Evolutionary conservation across 2,329 filamentous ascomycete species (phyloP).

Genomic region (Epichloe festucae): DNA sequence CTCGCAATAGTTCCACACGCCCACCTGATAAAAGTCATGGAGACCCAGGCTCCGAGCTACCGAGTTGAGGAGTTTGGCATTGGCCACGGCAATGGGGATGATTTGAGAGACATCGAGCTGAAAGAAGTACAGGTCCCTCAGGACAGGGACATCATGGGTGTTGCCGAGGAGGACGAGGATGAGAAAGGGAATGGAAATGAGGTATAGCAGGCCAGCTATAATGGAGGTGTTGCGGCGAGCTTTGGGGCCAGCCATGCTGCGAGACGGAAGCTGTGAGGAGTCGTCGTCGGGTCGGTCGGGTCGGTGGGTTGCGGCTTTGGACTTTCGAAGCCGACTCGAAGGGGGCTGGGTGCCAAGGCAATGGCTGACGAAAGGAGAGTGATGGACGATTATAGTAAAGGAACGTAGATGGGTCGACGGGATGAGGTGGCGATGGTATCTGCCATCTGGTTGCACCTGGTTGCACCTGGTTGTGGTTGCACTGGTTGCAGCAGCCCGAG

Average conservation of each 20-base stretch:
- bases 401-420: too few species aligned
- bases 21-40: constrained; percentile 89
- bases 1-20: constrained; percentile 86
- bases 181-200: constrained; percentile 64
- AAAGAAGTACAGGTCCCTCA: constrained; percentile 69
- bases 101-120: constrained; percentile 73
- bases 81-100: constrained; percentile 58
- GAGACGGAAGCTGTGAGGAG: background rate
- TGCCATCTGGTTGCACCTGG: too few species aligned
- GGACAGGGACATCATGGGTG: constrained; percentile 45
- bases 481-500: too few species aligned
- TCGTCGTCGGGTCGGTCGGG: too few species aligned
- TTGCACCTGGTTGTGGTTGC: too few species aligned
- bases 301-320: too few species aligned
- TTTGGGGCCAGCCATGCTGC: constrained; percentile 14
- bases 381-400: too few species aligned
- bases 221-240: constrained; percentile 46
- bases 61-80: constrained; percentile 67
- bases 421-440: too few species aligned
- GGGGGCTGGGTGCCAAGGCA: too few species aligned
- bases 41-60: constrained; percentile 77
- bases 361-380: too few species aligned
- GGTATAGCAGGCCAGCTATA: constrained; percentile 55
- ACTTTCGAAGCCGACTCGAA: too few species aligned
- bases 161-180: constrained; percentile 71